Base-by-base conservation (phyloP, 164 flowering plant genomes). In the Paratinospora sagittata region DNA sequence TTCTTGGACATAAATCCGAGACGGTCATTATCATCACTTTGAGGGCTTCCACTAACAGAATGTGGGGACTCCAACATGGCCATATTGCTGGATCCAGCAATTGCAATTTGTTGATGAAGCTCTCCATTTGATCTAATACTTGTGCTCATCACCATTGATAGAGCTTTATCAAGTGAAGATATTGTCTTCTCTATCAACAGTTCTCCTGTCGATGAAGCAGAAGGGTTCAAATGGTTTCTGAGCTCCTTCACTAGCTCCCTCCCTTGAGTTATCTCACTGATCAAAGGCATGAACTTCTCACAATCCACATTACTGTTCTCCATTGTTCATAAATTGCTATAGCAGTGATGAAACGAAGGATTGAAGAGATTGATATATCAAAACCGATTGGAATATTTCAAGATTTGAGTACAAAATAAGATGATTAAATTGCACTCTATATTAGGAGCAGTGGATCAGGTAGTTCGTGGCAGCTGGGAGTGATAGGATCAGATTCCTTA, bases 231-330 rank as follows among this genome's bases (percentile, higher is more conserved):
- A 70, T 80, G 84, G 30, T 33, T n/a, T 39, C 74, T 82, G 8
- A 92, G 89, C 76, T 84, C 84, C 77, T 47, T 80, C 0, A 86
- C 84, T 3, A 78, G 63, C 62, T 86, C 86, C 72, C 47, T 81
- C 39, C 92, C 97, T 39, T 81, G 81, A 5, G 27, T 70, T 26
- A 90, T 81, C 86, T 90, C 95, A 19, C 75, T 79, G 63, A 90
- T 62, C 66, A 87, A 73, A 49, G n/a, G 74, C 71, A 30, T 30
- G 34, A 64, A 78, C 30, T 68, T 70, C 69, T 79, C 86, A 77
- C 72, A 71, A 23, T 81, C 81, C 63, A 70, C 78, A 30, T 30
- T 30, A 64, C 63, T 58, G 8, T 68, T 74, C 76, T 81, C 85
- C 87, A 81, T 77, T 34, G 6, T n/a, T 55, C 24, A 55, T 55